Percentiles rank a stretch among this genome's conserved stretches.
These are phyloP conservation scores for Nematocida ironsii DNA, from an alignment of 371 early-diverging fungal genomes.

Conservation along the genomic window DNA sequence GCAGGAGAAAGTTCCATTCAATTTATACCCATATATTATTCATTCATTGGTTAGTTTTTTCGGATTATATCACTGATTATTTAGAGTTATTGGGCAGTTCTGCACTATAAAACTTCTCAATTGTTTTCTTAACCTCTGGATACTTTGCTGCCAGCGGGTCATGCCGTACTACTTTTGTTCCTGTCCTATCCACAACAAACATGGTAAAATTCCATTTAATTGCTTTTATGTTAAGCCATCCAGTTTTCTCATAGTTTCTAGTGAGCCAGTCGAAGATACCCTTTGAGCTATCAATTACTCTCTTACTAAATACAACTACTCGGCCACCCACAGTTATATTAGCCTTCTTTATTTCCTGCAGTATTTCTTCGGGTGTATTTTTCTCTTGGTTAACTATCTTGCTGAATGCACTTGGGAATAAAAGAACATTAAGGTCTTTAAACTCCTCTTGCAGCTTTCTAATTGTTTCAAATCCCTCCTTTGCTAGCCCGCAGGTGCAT, in stretches of 20 bases:
- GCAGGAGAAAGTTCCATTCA: too few relatives aligned
- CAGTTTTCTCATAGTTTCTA: conserved; percentile 71
- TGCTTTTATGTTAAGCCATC: conserved; percentile 71
- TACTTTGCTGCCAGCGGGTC: conserved; percentile 62
- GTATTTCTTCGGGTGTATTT: conserved; percentile 71
- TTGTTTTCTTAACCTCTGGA: background rate
- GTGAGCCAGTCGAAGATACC: conserved; percentile 76
- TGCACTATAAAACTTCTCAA: background rate
- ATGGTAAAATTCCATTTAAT: conserved; percentile 72
- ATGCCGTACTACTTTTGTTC: conserved; percentile 74
- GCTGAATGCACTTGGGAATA: conserved; percentile 77
- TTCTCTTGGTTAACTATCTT: conserved; percentile 80
- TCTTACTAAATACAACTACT: conserved; percentile 79
- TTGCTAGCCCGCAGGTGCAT: conserved; percentile 84
- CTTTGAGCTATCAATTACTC: conserved; percentile 78
- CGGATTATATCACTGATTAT: too few relatives aligned
- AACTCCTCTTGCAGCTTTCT: conserved; percentile 77
- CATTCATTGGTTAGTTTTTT: too few relatives aligned
- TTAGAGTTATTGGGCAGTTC: too few relatives aligned
- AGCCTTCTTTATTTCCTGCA: conserved; percentile 52
- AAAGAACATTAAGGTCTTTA: conserved; percentile 72
- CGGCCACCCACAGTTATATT: conserved; percentile 71
- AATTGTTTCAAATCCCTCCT: conserved; percentile 76
- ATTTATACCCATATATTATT: too few relatives aligned
- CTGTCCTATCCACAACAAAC: conserved; percentile 75